Evolutionary conservation across 139 green algal species (phyloP).

Genomic region (Marvania coccoides): DNA sequence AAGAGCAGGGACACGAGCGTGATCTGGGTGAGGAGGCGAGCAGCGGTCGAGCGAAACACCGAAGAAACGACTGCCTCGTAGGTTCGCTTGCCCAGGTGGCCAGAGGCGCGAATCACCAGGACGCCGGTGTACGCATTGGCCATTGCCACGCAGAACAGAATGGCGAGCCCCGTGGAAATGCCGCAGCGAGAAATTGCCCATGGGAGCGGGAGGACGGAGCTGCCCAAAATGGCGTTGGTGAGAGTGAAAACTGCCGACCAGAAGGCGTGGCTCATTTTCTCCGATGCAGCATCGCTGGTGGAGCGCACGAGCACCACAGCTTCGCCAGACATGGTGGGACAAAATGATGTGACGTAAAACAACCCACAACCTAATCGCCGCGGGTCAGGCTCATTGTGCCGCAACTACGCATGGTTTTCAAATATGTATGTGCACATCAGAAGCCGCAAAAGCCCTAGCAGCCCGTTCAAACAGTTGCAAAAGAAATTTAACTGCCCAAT

Average conservation of each 20-base stretch:
- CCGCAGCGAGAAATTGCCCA: conserved; percentile 66
- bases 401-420: no score
- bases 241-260: conserved; percentile 25
- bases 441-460: no score
- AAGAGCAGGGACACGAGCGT: conserved; percentile 68
- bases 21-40: conserved; percentile 43
- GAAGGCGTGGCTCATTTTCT: not conserved
- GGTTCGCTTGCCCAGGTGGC: conserved; percentile 28
- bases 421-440: no score
- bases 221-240: conserved; percentile 43
- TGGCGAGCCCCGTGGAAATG: conserved; percentile 40
- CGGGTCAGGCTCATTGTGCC: no score
- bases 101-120: conserved; percentile 51
- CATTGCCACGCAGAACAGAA: conserved; percentile 43
- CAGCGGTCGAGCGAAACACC: not conserved
- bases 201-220: conserved; percentile 62
- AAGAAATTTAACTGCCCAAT: no score
- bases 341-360: no score
- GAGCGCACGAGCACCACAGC: no score
- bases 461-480: no score
- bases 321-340: no score
- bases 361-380: no score
- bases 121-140: conserved; percentile 56
- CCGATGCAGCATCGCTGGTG: no score
- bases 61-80: conserved; percentile 54